phyloP scores from a whole-genome alignment of 192 early-diverging fungal genomes.

The Oehlia diaphana region DNA sequence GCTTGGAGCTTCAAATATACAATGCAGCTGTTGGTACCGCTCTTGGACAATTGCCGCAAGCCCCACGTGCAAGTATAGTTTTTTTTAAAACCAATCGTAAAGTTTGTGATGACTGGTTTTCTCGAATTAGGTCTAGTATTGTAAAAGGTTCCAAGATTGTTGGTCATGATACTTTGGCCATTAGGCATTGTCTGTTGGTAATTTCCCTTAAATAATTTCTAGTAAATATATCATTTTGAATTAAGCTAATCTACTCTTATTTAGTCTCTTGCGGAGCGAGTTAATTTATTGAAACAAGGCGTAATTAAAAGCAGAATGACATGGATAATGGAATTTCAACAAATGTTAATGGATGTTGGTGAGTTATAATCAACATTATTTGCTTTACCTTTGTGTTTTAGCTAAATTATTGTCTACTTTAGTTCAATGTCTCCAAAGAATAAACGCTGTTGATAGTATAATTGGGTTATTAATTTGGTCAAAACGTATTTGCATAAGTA shows the following conservation, averaged over 20 bases:
- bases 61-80: conserved; percentile 59
- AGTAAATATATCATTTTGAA: background rate
- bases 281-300: conserved; percentile 36
- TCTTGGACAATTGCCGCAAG: conserved; percentile 52
- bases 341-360: conserved; percentile 41
- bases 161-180: conserved; percentile 42
- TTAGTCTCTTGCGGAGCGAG: conserved; percentile 36
- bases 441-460: conserved; percentile 36
- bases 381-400: background rate
- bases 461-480: conserved; percentile 44
- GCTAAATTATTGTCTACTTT: background rate
- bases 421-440: conserved; percentile 37
- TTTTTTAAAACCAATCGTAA: conserved; percentile 75
- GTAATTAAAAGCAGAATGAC: conserved; percentile 33
- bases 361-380: background rate
- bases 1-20: conserved; percentile 72
- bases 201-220: background rate
- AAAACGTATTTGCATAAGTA: conserved; percentile 23
- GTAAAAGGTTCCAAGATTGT: conserved; percentile 52
- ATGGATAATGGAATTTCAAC: conserved; percentile 44
- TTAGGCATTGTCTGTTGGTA: conserved; percentile 44
- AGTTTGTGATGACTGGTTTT: conserved; percentile 80
- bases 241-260: background rate
- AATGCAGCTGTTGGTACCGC: conserved; percentile 63
- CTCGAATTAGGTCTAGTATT: conserved; percentile 54